Base-by-base conservation (phyloP, 208 protist genomes). In the Lotmaria passim region DNA sequence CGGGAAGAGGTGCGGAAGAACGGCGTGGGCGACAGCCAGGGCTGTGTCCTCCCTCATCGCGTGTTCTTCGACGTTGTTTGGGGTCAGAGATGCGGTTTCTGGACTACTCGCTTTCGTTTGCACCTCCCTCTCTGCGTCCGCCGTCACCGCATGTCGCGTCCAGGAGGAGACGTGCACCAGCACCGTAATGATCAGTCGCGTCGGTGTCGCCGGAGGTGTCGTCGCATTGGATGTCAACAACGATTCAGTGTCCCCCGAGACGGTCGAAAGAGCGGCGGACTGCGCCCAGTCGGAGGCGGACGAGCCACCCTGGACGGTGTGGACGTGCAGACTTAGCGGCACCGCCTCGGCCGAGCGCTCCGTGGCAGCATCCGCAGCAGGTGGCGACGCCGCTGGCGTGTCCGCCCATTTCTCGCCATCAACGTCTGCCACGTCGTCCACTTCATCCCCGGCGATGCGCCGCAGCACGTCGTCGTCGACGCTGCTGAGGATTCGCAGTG, bases 241-340 rank as follows among this genome's bases (percentile, higher is more conserved):
- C 41, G 69, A 69, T 43, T 64, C 69, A 12, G 34, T 39, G 28
- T 67, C 60, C 11, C 44, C 69, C 11, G 69, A 75, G 12, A 43
- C 19, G 14, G 34, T 63, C 4, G 69, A 69, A 15, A 28, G 28
- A 11, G 47, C 47, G 15, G 34, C 46, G 10, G 60, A 64, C 53
- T 69, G 60, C 33, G 26, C 34, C 7, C 53, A 64, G 12, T 43
- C 17, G 39, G 38, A 48, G 10, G 17, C 38, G 3, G 63, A 46
- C 41, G 56, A 30, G 11, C 39, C 58, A 12, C 56, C 57, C 52
- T 77, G 71, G 7, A 71, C 43, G 19, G 71, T 62, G 39, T 55
- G 63, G 19, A 67, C 71, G 30, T 71, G 71, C 44, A 77, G 39
- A n/a, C 71, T 77, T 30, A 77, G 48, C 47, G 71, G 71, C 21